A percentile compares a stretch with the other conserved stretches of the same genome.
Evolutionary conservation across 31 red algal species (phyloP).

Genomic region (Porphyra umbilicalis): DNA sequence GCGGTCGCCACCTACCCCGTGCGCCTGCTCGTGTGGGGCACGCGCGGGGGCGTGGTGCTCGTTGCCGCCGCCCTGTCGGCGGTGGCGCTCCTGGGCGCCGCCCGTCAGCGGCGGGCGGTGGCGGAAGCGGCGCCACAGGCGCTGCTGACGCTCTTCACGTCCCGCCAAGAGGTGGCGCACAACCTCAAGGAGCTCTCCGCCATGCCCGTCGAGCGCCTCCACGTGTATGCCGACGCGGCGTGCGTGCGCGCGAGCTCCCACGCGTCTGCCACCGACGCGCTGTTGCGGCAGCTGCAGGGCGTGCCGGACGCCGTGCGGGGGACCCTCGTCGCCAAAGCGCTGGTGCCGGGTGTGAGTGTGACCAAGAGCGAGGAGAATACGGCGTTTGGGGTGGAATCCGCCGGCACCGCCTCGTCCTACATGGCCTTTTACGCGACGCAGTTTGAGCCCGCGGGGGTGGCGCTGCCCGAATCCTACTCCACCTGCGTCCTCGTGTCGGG

Average conservation of each 20-base stretch:
- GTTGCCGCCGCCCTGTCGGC: not conserved
- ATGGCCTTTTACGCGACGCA: not conserved
- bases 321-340: not conserved
- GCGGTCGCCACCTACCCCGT: no score
- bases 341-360: not conserved
- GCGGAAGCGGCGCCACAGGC: not conserved
- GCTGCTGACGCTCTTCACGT: not conserved
- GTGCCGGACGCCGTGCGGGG: not conserved
- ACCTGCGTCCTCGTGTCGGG: not conserved
- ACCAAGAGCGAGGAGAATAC: not conserved
- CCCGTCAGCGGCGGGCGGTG: no score
- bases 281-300: not conserved
- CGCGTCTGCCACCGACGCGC: not conserved
- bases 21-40: no score
- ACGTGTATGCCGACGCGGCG: not conserved
- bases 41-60: no score
- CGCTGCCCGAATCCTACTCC: not conserved
- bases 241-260: not conserved
- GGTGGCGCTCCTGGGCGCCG: not conserved
- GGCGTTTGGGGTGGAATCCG: not conserved
- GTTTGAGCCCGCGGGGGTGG: not conserved
- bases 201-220: not conserved
- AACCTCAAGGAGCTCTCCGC: not conserved
- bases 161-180: not conserved
- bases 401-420: not conserved